phyloP scores from a whole-genome alignment of 2,329 filamentous ascomycete species.

The Colletotrichum coccodes region DNA sequence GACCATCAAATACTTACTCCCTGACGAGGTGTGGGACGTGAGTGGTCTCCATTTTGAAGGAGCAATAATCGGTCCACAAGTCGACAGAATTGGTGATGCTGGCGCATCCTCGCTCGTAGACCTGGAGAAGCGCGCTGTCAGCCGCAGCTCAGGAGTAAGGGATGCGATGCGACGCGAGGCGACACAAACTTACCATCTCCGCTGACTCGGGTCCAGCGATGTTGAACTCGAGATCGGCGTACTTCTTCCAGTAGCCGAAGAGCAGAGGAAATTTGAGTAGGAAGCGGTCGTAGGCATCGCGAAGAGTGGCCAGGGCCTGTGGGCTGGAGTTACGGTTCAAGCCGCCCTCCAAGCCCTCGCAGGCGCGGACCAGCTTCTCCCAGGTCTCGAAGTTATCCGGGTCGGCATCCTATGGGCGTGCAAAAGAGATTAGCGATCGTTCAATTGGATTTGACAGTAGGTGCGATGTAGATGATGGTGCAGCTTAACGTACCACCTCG shows the following conservation, averaged over 20 bases:
- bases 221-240: slow-evolving; percentile 96
- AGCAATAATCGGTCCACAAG: slow-evolving; percentile 96
- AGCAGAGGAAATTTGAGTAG: slow-evolving; percentile 94
- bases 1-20: slow-evolving; percentile 91
- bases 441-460: neutral
- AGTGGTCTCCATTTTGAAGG: slow-evolving; percentile 97
- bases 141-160: slow-evolving; percentile 9
- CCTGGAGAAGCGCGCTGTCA: slow-evolving; percentile 57
- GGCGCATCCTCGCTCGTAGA: slow-evolving; percentile 94
- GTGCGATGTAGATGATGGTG: slow-evolving; percentile 1
- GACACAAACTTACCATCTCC: slow-evolving; percentile 79
- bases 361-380: slow-evolving; percentile 89
- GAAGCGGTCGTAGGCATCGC: slow-evolving; percentile 91
- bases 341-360: slow-evolving; percentile 88
- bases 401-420: slow-evolving; percentile 65
- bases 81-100: slow-evolving; percentile 95
- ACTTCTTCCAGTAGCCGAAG: slow-evolving; percentile 99
- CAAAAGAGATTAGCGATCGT: neutral
- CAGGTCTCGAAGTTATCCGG: slow-evolving; percentile 93
- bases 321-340: slow-evolving; percentile 97
- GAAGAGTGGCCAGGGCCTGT: slow-evolving; percentile 86
- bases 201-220: slow-evolving; percentile 97
- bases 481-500: slow-evolving; percentile 75
- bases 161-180: slow-evolving; percentile 9
- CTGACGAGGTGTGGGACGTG: slow-evolving; percentile 94